Conservation (phyloP, 2,329 filamentous ascomycete species). For the Fusarium odoratissimum region DNA sequence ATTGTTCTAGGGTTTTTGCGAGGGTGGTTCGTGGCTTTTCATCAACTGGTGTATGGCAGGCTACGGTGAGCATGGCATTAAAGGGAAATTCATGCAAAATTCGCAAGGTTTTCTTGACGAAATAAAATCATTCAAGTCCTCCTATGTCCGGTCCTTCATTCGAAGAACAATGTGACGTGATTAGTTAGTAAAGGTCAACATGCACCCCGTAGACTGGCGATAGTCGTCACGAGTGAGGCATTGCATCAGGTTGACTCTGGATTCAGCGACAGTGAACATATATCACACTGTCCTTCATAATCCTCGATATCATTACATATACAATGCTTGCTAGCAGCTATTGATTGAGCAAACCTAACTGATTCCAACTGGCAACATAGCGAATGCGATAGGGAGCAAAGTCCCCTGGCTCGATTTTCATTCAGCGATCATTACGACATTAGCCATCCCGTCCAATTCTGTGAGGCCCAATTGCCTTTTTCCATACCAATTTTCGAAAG, state of each 20-base stretch:
- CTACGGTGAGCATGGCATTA: constrained; percentile 55
- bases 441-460: constrained; percentile 5
- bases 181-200: neutral
- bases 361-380: neutral
- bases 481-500: neutral
- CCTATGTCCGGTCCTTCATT: constrained; percentile 23
- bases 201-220: neutral
- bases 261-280: neutral
- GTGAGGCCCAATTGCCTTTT: constrained; percentile 17
- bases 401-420: neutral
- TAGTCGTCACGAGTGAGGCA: neutral
- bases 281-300: neutral
- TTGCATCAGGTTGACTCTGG: neutral
- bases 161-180: constrained; percentile 6
- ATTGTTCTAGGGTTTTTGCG: constrained; percentile 47
- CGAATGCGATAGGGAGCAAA: neutral
- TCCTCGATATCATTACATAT: neutral
- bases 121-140: constrained; percentile 52
- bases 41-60: constrained; percentile 55
- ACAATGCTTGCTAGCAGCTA: neutral
- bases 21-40: constrained; percentile 54
- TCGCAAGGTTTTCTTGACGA: constrained; percentile 53
- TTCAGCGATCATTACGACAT: neutral
- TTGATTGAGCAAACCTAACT: neutral
- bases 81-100: constrained; percentile 53